Percentiles rank a stretch among this genome's conserved stretches.
Evolutionary conservation across 2,329 filamentous ascomycete species (phyloP).

Genomic region (Aspergillus fumigatus): DNA sequence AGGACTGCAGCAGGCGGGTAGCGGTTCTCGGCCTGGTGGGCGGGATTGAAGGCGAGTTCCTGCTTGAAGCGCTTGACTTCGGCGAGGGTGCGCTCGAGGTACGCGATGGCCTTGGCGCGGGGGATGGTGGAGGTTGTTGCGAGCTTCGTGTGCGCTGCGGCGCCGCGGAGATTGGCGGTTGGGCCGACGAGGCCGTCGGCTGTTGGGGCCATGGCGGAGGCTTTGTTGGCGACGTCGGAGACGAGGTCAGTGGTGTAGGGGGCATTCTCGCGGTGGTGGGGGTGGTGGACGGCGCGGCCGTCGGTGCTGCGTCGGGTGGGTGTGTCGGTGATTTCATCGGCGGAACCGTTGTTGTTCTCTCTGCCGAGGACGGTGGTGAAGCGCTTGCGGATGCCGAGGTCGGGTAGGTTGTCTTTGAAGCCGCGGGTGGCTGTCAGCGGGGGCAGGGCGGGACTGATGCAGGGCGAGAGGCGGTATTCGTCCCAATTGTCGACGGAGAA

Average conservation of each 20-base stretch:
- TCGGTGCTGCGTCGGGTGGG: neutral
- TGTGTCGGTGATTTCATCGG: slow-evolving; percentile 9
- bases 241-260: slow-evolving; percentile 4
- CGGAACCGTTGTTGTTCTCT: slow-evolving; percentile 10
- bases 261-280: neutral
- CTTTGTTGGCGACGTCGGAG: slow-evolving; percentile 8
- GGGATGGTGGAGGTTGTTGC: slow-evolving; percentile 47
- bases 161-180: slow-evolving; percentile 20
- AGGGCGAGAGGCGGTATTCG: slow-evolving; percentile 72
- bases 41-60: slow-evolving; percentile 61
- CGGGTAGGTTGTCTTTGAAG: slow-evolving; percentile 29
- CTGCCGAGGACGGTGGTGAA: slow-evolving; percentile 30
- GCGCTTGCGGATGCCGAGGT: slow-evolving; percentile 35
- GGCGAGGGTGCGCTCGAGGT: slow-evolving; percentile 69
- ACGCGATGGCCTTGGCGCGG: slow-evolving; percentile 54
- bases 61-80: slow-evolving; percentile 70
- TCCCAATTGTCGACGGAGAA: slow-evolving; percentile 77
- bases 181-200: slow-evolving; percentile 26
- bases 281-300: slow-evolving; percentile 5
- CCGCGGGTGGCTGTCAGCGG: slow-evolving; percentile 40
- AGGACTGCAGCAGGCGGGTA: slow-evolving; percentile 82
- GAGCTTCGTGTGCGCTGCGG: slow-evolving; percentile 18
- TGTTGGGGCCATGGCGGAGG: slow-evolving; percentile 24
- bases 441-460: slow-evolving; percentile 64
- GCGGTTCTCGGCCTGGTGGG: slow-evolving; percentile 59